phyloP scores from a whole-genome alignment of 768 basidiomycete genomes.

The Crucibulum laeve region DNA sequence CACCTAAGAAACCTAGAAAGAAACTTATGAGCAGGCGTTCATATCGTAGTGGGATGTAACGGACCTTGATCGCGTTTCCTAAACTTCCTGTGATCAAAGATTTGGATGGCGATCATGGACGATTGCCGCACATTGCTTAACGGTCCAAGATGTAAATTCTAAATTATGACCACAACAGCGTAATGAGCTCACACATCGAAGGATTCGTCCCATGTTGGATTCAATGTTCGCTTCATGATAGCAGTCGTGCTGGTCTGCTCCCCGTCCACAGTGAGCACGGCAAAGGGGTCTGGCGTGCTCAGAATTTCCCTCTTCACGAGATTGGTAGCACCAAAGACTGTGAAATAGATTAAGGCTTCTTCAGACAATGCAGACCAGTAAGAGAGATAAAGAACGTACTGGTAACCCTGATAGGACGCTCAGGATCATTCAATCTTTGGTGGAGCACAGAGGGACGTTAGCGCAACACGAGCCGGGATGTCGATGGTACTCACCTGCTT shows the following conservation, averaged over 20 bases:
- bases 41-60: constrained; percentile 22
- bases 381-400: constrained; percentile 26
- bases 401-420: constrained; percentile 45
- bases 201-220: constrained; percentile 79
- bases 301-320: constrained; percentile 76
- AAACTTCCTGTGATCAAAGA: constrained; percentile 89
- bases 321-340: constrained; percentile 74
- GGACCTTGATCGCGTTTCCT: constrained; percentile 79
- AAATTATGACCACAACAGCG: constrained; percentile 8
- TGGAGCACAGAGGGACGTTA: constrained; percentile 8
- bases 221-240: constrained; percentile 63
- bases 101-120: constrained; percentile 77
- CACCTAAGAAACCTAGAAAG: constrained; percentile 49
- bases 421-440: constrained; percentile 47
- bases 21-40: constrained; percentile 12
- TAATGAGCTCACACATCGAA: constrained; percentile 69
- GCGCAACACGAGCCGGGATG: constrained; percentile 6
- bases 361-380: constrained; percentile 1
- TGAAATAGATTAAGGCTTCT: constrained; percentile 2
- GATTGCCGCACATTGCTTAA: constrained; percentile 65
- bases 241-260: constrained; percentile 78
- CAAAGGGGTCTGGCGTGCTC: constrained; percentile 84
- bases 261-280: constrained; percentile 81
- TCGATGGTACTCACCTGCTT: constrained; percentile 23
- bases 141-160: constrained; percentile 6